Evolutionary conservation across 345 rosid genomes (phyloP).

Genomic region (Cardiospermum halicacabum): DNA sequence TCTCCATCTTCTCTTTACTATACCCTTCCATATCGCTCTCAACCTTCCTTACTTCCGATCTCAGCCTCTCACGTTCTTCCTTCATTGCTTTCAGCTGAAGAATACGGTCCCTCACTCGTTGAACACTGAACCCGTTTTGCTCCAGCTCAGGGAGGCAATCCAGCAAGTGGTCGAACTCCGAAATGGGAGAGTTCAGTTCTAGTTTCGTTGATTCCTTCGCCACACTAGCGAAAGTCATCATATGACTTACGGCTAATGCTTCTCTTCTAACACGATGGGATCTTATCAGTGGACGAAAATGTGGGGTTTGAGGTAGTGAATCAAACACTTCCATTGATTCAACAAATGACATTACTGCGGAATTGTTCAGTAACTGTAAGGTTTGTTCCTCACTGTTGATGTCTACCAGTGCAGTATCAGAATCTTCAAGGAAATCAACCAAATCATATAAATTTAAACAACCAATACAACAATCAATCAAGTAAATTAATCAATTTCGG

Average conservation of each 20-base stretch:
- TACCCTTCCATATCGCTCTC: constrained; percentile 8
- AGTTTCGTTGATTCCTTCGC: constrained; percentile 21
- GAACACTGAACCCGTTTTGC: constrained; percentile 28
- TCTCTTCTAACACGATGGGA: constrained; percentile 25
- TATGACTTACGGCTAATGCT: constrained; percentile 32
- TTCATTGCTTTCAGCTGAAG: constrained; percentile 19
- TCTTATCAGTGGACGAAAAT: too few relatives aligned
- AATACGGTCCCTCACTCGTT: constrained; percentile 12
- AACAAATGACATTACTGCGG: too few relatives aligned
- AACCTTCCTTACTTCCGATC: constrained; percentile 10
- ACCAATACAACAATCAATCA: too few relatives aligned
- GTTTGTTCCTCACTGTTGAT: too few relatives aligned
- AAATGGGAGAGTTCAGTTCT: constrained; percentile 13
- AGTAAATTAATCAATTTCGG: too few relatives aligned
- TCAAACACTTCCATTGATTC: too few relatives aligned
- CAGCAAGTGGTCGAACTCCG: constrained; percentile 11
- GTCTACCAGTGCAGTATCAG: too few relatives aligned
- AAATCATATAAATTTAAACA: too few relatives aligned
- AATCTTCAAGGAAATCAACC: too few relatives aligned
- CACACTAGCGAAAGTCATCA: constrained; percentile 30
- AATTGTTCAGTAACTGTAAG: too few relatives aligned
- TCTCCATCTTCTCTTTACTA: neutral
- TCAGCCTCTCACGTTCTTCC: constrained; percentile 16
- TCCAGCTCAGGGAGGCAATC: constrained; percentile 25
- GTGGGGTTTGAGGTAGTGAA: too few relatives aligned